phyloP scores from a whole-genome alignment of 78 protist species.

The Dictyostelium intermedium region DNA sequence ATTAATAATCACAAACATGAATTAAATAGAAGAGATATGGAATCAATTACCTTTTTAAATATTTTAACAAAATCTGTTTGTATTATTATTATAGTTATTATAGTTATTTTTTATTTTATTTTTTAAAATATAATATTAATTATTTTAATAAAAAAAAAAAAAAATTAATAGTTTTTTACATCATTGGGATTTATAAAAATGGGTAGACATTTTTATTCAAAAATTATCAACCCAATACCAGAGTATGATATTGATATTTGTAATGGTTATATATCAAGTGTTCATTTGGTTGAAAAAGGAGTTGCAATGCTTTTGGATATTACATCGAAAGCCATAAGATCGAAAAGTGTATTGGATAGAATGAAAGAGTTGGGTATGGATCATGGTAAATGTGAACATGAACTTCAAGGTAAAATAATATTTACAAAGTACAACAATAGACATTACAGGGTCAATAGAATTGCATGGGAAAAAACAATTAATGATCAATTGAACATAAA shows the following conservation, averaged over 20 bases:
- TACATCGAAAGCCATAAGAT: slow-evolving; percentile 12
- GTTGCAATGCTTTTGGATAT: slow-evolving; percentile 36
- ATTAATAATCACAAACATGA: background rate
- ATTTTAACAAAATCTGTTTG: slow-evolving; percentile 33
- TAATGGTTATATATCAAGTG: slow-evolving; percentile 31
- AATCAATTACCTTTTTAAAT: slow-evolving; percentile 25
- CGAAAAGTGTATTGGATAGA: background rate
- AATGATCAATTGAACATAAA: background rate
- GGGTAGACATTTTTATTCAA: slow-evolving; percentile 39
- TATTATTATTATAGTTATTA: background rate
- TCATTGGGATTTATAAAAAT: background rate
- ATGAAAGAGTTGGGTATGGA: background rate
- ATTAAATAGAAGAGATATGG: background rate
- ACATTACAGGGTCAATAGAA: slow-evolving; percentile 21
- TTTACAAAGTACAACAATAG: slow-evolving; percentile 46
- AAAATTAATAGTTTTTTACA: slow-evolving; percentile 11
- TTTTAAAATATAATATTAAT: background rate
- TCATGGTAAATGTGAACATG: background rate
- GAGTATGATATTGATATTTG: slow-evolving; percentile 10
- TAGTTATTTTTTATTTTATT: background rate
- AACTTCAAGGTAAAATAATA: slow-evolving; percentile 1
- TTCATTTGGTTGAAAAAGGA: background rate
- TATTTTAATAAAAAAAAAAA: no score
- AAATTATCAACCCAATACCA: background rate
- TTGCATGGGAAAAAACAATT: background rate